Base-by-base conservation (phyloP, 148 eudicot species). In the Dysphania ambrosioides region DNA sequence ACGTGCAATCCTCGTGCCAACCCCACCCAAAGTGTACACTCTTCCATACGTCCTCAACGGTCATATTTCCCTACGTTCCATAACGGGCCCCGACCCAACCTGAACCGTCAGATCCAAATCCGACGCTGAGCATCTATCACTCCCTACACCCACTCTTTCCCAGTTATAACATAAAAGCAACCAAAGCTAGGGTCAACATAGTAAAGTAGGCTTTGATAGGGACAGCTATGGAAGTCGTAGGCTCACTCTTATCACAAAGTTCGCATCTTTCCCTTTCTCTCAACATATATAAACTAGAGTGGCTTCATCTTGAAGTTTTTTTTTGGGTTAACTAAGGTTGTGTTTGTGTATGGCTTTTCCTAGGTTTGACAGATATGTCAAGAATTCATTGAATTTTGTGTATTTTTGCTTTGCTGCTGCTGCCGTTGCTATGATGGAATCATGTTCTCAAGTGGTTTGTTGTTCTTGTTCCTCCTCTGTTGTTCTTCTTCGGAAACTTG, bases 1-100 rank as follows among this genome's bases (percentile, higher is more conserved):
- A 85, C 84, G 88, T 82, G 87, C 72, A 23, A 0, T 70, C 73
- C 82, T 71, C 80, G 84, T 80, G 80, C 63, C 27, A 24, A 57
- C 71, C 35, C 34, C 71, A 34, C 34, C 65, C 68, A 67, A 68
- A 81, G 86, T 74, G 72, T 44, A 47, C 34, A 4, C 61, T 8
- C 36, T 60, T 64, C 40, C 70, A 4, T 26, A 23, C 56, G 36
- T 49, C 65, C 80, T 21, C 83, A 89, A 90, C 92, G 91, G 90
- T 90, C 90, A 84, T 74, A 87, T 87, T 83, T 83, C 85, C 82
- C 83, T 78, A 79, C 81, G 63, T 32, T 36, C 75, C 80, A 19
- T 83, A 90, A 92, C 97, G 97, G 94, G 87, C 75, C 76, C 78
- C 75, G 82, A 80, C 77, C 6, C 11, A 58, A 40, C 79, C 87